Evolutionary conservation across 2,329 filamentous ascomycete genomes (phyloP), one percentile per base, ranked within the genome.

Genomic region (Phaeosphaeriaceae sp.): DNA sequence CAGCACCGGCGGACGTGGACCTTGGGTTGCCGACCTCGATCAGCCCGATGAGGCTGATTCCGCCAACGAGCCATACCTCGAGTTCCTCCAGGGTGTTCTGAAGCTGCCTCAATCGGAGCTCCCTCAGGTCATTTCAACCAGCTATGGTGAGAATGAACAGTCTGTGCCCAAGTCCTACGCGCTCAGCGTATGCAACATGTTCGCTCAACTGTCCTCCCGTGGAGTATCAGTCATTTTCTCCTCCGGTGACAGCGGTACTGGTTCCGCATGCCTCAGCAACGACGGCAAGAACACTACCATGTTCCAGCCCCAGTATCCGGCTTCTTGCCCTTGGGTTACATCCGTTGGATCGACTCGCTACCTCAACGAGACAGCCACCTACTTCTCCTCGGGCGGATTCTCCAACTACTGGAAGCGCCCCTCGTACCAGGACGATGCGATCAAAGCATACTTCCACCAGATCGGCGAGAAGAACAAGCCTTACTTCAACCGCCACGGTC

Each of bases 71-170:
- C 88, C 88, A 0, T 91, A 90, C 72, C 79, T 90, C 1, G 82
- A 83, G 17, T 90, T 85, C 76, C 78, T 90, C 13, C 80, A 85
- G 50, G 83, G 85, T 68, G 72, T 89, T 1, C 80, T 88, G 2
- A 78, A 79, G 2, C 81, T 88, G 9, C 70, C 80, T 0, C 83
- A 85, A 20, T 51, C 60, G 25, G 60, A 67, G 5, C 78, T 91
- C 4, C 88, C 89, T 0, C 84, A 87, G 53, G 85, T 87, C 15
- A 83, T 91, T 63, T 85, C 83, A 41, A 87, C 85, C 11, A 89
- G 86, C 0, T 91, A 91, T 70, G 88, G 87, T 48, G 87, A 90
- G 64, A 84, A 87, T 60, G 89, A 91, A 74, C 84, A 89, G 71
- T 84, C 81, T 7, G 81, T 91, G 0, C 88, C 88, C 0, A 69